A percentile compares a stretch with the other conserved stretches of the same genome.
Conservation (phyloP, 1,284 basidiomycete genomes). For the Ceratobasidium sp. region DNA sequence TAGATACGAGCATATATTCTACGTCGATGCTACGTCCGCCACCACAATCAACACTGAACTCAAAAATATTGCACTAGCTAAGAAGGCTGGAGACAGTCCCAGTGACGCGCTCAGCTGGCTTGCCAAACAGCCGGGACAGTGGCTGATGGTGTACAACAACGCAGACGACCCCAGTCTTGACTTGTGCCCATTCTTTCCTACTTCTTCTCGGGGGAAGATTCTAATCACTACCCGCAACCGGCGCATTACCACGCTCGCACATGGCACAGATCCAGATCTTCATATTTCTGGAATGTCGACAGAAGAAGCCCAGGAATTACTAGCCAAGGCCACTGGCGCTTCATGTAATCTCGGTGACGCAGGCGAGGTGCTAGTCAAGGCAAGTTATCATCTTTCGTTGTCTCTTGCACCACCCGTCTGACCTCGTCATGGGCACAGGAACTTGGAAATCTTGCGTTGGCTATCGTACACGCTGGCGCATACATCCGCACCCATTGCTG, state of each 20-base stretch:
- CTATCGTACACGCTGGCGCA: conserved; percentile 37
- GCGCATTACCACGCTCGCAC: background rate
- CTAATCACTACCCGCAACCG: conserved; percentile 40
- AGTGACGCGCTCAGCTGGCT: conserved; percentile 29
- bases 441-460: conserved; percentile 11
- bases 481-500: conserved; percentile 14
- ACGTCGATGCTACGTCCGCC: conserved; percentile 17
- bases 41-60: conserved; percentile 5
- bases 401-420: background rate
- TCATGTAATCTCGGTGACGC: background rate
- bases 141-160: conserved; percentile 26
- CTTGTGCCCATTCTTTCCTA: conserved; percentile 12
- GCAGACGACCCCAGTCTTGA: conserved; percentile 20
- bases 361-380: background rate
- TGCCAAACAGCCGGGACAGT: conserved; percentile 6
- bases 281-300: conserved; percentile 3
- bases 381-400: background rate
- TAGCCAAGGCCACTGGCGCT: background rate
- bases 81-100: conserved; percentile 3
- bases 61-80: background rate
- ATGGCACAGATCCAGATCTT: background rate
- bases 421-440: too few relatives aligned
- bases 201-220: conserved; percentile 18
- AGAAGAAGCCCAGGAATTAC: conserved; percentile 2
- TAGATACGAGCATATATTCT: conserved; percentile 9